Percentiles rank a stretch among this genome's conserved stretches.
These are phyloP conservation scores for Ichthyophthirius multifiliis DNA, from an alignment of 169 alveolate genomes.

Conservation along the genomic window DNA sequence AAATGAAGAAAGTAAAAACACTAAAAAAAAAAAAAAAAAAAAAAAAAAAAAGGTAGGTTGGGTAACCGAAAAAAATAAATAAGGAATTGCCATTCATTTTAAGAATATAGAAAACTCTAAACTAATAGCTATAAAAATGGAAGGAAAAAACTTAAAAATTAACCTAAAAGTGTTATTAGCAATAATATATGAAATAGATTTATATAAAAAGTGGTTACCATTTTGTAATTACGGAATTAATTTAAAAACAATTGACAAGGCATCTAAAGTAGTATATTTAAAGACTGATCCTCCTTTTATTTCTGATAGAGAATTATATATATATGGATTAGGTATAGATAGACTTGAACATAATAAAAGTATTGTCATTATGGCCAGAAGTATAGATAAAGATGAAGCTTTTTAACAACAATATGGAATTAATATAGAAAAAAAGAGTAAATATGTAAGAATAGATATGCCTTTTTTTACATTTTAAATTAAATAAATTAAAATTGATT, in stretches of 20 bases:
- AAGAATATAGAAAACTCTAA: not conserved
- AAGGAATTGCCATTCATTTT: not conserved
- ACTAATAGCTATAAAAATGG: not conserved
- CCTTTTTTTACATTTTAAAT: not conserved
- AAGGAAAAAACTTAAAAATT: not conserved
- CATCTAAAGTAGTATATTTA: not conserved
- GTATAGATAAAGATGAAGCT: not conserved
- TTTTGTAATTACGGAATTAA: not conserved
- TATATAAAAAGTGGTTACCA: not conserved
- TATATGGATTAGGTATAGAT: not conserved
- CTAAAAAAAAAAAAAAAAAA: too few species aligned
- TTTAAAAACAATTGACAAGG: not conserved
- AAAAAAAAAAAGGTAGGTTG: not conserved
- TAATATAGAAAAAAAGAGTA: not conserved
- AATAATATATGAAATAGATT: not conserved
- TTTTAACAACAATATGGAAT: not conserved
- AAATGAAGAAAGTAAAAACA: too few species aligned
- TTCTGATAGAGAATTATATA: slow-evolving; percentile 1
- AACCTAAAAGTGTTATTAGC: not conserved
- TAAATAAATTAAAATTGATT: not conserved
- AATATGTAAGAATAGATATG: slow-evolving; percentile 1
- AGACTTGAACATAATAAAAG: not conserved
- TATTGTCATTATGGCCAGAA: not conserved
- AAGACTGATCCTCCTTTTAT: not conserved
- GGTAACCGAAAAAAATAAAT: not conserved